phyloP scores from a whole-genome alignment of 345 rosid species.

The Populus ilicifolia region DNA sequence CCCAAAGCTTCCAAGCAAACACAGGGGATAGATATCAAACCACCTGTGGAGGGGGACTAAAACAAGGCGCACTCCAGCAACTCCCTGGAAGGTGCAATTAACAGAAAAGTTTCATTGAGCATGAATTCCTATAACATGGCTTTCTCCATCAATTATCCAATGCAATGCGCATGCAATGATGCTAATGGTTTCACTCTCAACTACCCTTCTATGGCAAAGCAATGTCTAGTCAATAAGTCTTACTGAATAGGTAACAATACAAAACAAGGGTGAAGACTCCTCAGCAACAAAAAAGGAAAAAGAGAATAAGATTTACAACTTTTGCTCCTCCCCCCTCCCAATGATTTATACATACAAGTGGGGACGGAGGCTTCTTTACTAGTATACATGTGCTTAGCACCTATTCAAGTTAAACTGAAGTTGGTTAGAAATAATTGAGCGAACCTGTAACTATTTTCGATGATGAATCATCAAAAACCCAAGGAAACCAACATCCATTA shows the following conservation, averaged over 20 bases:
- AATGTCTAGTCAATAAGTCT: neutral
- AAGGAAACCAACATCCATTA: constrained; percentile 6
- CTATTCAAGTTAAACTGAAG: constrained; percentile 29
- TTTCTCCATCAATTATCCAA: neutral
- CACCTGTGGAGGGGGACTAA: neutral
- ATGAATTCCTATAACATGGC: neutral
- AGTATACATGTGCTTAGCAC: constrained; percentile 29
- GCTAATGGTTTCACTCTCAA: neutral
- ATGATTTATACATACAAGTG: constrained; percentile 38
- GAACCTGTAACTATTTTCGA: constrained; percentile 5
- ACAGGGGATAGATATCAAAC: neutral
- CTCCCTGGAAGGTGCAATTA: too few species aligned
- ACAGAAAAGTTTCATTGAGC: neutral
- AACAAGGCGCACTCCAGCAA: too few species aligned
- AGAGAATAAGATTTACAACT: constrained; percentile 26
- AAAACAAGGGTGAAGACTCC: constrained; percentile 4
- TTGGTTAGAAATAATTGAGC: constrained; percentile 28
- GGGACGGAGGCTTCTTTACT: constrained; percentile 18
- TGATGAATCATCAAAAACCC: constrained; percentile 7
- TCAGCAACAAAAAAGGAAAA: constrained; percentile 7
- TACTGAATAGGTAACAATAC: constrained; percentile 10
- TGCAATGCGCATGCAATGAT: neutral
- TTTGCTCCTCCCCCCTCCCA: constrained; percentile 8
- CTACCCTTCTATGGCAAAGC: neutral
- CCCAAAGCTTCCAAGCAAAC: neutral